These are phyloP conservation scores for Bauhinia variegata DNA, from an alignment of 306 rosid species.

Conservation along the genomic window DNA sequence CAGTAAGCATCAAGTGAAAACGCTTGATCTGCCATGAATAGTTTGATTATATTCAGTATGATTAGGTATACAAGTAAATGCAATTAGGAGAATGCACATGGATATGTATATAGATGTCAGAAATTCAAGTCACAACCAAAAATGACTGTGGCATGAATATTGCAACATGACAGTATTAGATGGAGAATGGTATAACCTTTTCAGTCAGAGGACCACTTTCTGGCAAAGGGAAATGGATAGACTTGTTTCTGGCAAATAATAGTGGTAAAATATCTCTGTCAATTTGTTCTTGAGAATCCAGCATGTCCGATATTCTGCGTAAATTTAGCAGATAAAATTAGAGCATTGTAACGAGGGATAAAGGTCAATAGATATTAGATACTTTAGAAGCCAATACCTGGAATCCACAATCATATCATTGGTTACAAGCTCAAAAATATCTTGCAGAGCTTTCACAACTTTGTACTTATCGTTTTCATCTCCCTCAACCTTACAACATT, in stretches of 20 bases:
- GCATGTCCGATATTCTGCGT: constrained; percentile 69
- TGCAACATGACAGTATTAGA: constrained; percentile 10
- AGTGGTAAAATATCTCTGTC: constrained; percentile 59
- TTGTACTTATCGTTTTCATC: constrained; percentile 49
- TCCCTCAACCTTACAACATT: constrained; percentile 72
- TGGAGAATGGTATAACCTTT: constrained; percentile 54
- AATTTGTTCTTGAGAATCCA: constrained; percentile 47
- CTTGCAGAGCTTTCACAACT: constrained; percentile 78
- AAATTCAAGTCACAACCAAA: background rate
- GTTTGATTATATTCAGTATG: too few relatives aligned
- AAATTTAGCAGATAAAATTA: constrained; percentile 28
- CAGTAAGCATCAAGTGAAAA: constrained; percentile 78
- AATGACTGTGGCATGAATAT: background rate
- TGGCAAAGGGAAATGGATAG: constrained; percentile 83
- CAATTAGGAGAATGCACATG: too few relatives aligned
- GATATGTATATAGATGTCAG: background rate
- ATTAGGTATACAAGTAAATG: too few relatives aligned
- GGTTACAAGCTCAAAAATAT: constrained; percentile 77
- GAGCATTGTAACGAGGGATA: constrained; percentile 16
- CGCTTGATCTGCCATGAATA: constrained; percentile 97
- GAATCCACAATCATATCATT: constrained; percentile 75
- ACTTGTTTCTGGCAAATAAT: constrained; percentile 53
- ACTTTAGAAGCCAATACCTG: constrained; percentile 55
- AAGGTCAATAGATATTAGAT: constrained; percentile 33
- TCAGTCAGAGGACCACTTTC: constrained; percentile 62